Evolutionary conservation across 139 green algal genomes (phyloP), one percentile per base, ranked within the genome.

Genomic region (Chlamydomonas eustigma): DNA sequence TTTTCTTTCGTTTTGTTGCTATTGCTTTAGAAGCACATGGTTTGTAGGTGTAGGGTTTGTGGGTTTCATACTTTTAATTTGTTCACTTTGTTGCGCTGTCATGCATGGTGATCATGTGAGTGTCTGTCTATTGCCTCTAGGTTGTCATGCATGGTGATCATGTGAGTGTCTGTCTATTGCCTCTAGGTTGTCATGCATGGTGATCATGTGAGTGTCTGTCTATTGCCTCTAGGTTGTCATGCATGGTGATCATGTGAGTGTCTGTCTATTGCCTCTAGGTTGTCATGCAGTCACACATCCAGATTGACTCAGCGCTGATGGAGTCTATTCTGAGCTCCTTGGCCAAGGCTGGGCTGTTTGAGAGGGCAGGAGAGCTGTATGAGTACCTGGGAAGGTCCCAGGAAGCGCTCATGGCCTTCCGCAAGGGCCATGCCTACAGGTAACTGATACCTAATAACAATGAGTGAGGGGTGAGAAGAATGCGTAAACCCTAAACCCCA

Each of bases 281-380:
- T 30, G 80, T 85, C 2, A 79, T 87, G 77, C 34, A 73, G 8
- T 75, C 75, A 31, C 66, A 76, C 33, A 37, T 75, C 18, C 76
- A 52, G 50, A 88, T 85, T 38, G 88, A 93, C 51, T 68, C 77
- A 0, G 75, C 82, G 1, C 78, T 93, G 50, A 38, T 94, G 44
- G 85, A 92, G 38, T 81, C 72, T 33, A 90, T 96, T 71, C 73
- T 83, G 35, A 33, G 67, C 2, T 78, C 85, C 2, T 83, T 94
- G 71, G 51, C 37, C 33, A 89, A 86, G 66, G 86, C 85, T 1
- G 84, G 86, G 0, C 80, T 93, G 73, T 76, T 90, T 75, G 88
- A 93, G 71, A 82, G 81, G 6, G 87, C 84, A 25, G 91, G 90
- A 24, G 87, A 92, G 58, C 83, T 96, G 51, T 89, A 90, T 66